Percentiles rank a stretch among this genome's conserved stretches.
Evolutionary conservation across 306 rosid species (phyloP).

Genomic region (Fragaria vesca): DNA sequence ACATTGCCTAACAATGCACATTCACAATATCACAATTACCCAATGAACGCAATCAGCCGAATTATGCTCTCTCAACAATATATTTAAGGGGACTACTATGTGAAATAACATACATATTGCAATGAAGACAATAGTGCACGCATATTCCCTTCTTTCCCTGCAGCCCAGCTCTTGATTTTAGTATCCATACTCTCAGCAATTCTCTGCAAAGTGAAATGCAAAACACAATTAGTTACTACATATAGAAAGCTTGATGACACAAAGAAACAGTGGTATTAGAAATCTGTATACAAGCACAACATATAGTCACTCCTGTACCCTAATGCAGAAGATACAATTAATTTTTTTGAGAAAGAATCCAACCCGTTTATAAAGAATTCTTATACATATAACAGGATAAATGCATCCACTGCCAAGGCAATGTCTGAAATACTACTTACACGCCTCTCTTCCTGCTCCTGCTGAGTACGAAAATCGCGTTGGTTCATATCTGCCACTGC

Average conservation of each 20-base stretch:
- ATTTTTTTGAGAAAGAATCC: neutral
- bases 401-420: conserved; percentile 13
- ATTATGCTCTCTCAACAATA: no score
- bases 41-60: no score
- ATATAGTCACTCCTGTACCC: no score
- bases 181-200: conserved; percentile 58
- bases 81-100: no score
- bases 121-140: conserved; percentile 82
- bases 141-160: conserved; percentile 90
- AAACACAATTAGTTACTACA: conserved; percentile 11
- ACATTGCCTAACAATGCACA: no score
- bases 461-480: conserved; percentile 64
- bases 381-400: conserved; percentile 6
- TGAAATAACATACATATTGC: conserved; percentile 49
- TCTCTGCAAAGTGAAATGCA: conserved; percentile 47
- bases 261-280: neutral
- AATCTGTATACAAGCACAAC: neutral
- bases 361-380: conserved; percentile 11
- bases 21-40: no score
- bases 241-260: neutral
- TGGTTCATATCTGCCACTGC: conserved; percentile 93
- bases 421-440: conserved; percentile 58
- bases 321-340: neutral
- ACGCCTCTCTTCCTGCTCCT: conserved; percentile 86
- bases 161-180: conserved; percentile 78